Percentiles rank a stretch among this genome's conserved stretches.
Evolutionary conservation across 1,284 basidiomycete species (phyloP).

Genomic region (Leccinum pachyderme): DNA sequence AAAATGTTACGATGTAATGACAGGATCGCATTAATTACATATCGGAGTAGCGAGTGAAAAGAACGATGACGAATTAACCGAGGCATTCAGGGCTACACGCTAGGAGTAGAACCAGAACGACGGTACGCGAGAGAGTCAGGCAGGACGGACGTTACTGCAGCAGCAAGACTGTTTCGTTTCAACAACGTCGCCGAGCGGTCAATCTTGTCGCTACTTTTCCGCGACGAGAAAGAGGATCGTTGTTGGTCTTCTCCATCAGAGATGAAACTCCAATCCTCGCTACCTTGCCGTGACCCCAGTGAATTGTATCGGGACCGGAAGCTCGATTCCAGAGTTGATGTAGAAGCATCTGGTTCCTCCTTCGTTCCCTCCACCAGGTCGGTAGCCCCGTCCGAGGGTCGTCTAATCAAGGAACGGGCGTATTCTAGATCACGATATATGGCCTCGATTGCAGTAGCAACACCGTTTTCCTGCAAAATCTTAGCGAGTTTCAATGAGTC

Average conservation of each 20-base stretch:
- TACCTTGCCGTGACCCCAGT: constrained; percentile 51
- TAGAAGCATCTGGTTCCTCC: constrained; percentile 33
- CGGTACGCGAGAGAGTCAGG: constrained; percentile 50
- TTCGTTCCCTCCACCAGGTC: constrained; percentile 43
- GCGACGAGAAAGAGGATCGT: constrained; percentile 50
- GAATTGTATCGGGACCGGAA: constrained; percentile 57
- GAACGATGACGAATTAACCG: not conserved
- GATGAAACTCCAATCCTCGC: constrained; percentile 83
- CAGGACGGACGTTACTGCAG: constrained; percentile 58
- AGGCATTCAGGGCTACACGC: constrained; percentile 16
- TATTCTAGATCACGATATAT: constrained; percentile 93
- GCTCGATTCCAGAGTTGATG: constrained; percentile 34
- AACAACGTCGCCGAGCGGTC: constrained; percentile 35
- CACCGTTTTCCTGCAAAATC: constrained; percentile 76
- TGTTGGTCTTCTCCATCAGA: constrained; percentile 65
- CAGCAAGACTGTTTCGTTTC: constrained; percentile 60
- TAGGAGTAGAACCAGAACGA: constrained; percentile 35
- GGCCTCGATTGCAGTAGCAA: constrained; percentile 83
- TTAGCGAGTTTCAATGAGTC: constrained; percentile 10
- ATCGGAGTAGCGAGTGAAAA: not conserved
- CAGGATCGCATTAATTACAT: constrained; percentile 3
- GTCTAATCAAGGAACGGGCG: constrained; percentile 78
- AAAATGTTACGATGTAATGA: constrained; percentile 10
- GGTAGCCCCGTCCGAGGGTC: constrained; percentile 34
- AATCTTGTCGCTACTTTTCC: constrained; percentile 32